These are phyloP conservation scores for Tetrapisispora nanseiensis DNA, from an alignment of 805 yeast genomes.

Conservation along the genomic window DNA sequence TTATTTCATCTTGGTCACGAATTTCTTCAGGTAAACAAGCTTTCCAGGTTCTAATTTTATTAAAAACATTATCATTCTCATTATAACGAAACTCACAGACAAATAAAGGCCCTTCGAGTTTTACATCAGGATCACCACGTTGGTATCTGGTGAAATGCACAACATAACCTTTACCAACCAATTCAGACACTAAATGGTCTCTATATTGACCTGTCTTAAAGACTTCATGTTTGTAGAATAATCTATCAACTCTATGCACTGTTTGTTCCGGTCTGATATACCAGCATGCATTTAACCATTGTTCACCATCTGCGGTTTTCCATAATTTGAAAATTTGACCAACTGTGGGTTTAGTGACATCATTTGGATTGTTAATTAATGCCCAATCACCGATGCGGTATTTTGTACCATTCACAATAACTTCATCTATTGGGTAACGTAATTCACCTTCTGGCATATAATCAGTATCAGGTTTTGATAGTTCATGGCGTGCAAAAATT, in stretches of 20 bases:
- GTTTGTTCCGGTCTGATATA: constrained; percentile 97
- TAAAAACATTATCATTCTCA: constrained; percentile 81
- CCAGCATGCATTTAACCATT: constrained; percentile 94
- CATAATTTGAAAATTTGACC: constrained; percentile 92
- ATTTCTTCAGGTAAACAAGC: constrained; percentile 97
- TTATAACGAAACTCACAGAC: constrained; percentile 93
- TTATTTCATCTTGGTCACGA: constrained; percentile 72
- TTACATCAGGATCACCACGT: constrained; percentile 84
- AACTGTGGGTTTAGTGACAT: constrained; percentile 78
- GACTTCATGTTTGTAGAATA: constrained; percentile 89
- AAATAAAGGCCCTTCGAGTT: constrained; percentile 74
- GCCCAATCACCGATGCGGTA: constrained; percentile 95
- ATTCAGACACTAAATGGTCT: constrained; percentile 82
- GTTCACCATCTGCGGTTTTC: constrained; percentile 69
- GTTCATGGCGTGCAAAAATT: constrained; percentile 52
- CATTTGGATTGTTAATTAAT: constrained; percentile 76
- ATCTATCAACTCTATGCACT: constrained; percentile 80
- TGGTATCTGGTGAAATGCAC: constrained; percentile 89
- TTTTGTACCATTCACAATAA: constrained; percentile 57
- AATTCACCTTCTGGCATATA: constrained; percentile 51
- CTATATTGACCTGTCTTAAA: constrained; percentile 95
- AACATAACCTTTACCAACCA: constrained; percentile 89
- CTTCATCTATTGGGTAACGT: constrained; percentile 71
- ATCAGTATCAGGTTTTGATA: constrained; percentile 73
- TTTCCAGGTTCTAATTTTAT: constrained; percentile 95